Percentiles rank a stretch among this genome's conserved stretches.
Conservation (phyloP, 192 early-diverging fungal genomes). For the Endogone sp. region DNA sequence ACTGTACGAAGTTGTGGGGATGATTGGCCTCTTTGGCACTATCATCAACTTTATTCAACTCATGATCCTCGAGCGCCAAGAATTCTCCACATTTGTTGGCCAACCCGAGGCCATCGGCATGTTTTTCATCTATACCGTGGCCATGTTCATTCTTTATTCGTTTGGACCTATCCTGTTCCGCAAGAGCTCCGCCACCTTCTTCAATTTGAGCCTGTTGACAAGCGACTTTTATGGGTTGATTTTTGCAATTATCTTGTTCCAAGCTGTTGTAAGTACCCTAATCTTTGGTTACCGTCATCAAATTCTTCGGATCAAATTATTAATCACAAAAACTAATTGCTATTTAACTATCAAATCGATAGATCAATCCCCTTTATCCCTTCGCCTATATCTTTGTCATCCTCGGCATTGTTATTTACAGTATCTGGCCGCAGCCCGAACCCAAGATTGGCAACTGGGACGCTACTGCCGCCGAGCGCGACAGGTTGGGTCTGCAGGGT, state of each 20-base stretch:
- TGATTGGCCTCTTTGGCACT: constrained; percentile 68
- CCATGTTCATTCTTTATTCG: constrained; percentile 70
- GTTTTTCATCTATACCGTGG: constrained; percentile 60
- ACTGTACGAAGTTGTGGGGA: constrained; percentile 71
- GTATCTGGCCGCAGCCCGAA: constrained; percentile 52
- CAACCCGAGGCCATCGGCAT: constrained; percentile 41
- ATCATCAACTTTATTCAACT: constrained; percentile 73
- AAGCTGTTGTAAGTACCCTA: constrained; percentile 40
- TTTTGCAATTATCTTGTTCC: constrained; percentile 70
- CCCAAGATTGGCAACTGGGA: constrained; percentile 41
- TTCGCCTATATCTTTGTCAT: constrained; percentile 66
- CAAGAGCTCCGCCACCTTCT: constrained; percentile 66
- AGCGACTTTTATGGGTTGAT: constrained; percentile 78
- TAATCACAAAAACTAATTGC: not conserved
- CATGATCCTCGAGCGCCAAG: constrained; percentile 58
- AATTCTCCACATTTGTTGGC: constrained; percentile 30
- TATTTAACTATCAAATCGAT: not conserved
- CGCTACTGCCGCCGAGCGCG: constrained; percentile 1
- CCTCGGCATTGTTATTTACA: constrained; percentile 62
- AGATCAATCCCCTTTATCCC: constrained; percentile 55
- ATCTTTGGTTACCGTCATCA: not conserved
- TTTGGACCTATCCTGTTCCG: constrained; percentile 70
- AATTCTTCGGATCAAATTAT: not conserved
- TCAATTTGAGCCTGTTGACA: constrained; percentile 74
- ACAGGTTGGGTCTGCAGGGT: no score